These are phyloP conservation scores for Orobanche coerulescens DNA, from an alignment of 257 asterid species.

Conservation along the genomic window DNA sequence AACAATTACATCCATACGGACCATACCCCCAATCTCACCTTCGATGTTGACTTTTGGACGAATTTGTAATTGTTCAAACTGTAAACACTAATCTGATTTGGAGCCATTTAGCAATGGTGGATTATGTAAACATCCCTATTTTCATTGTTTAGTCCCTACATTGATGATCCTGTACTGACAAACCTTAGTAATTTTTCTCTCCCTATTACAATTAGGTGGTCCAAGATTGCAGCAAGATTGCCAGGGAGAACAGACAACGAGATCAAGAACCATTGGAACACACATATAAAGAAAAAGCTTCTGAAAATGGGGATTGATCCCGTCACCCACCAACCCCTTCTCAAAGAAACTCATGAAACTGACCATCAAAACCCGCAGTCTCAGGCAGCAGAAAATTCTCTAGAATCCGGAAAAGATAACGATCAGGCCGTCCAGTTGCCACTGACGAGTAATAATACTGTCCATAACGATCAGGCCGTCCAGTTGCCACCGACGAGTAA, in stretches of 20 bases:
- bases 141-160: no score
- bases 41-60: no score
- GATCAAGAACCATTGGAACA: constrained; percentile 95
- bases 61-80: no score
- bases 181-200: not conserved
- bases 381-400: constrained; percentile 5
- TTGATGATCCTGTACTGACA: not conserved
- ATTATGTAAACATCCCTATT: no score
- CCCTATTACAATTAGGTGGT: constrained; percentile 50
- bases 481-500: constrained; percentile 12
- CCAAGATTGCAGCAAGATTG: constrained; percentile 83
- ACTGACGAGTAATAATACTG: constrained; percentile 9
- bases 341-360: constrained; percentile 26
- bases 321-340: constrained; percentile 68
- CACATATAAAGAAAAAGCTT: constrained; percentile 88
- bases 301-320: constrained; percentile 89
- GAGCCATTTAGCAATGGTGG: no score
- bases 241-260: constrained; percentile 94
- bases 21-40: no score
- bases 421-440: not conserved
- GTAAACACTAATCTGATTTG: no score
- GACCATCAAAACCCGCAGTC: constrained; percentile 23
- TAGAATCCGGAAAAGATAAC: constrained; percentile 20
- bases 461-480: not conserved
- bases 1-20: no score